These are phyloP conservation scores for Wickerhamomyces sydowiorum DNA, from an alignment of 805 yeast genomes.

Conservation along the genomic window DNA sequence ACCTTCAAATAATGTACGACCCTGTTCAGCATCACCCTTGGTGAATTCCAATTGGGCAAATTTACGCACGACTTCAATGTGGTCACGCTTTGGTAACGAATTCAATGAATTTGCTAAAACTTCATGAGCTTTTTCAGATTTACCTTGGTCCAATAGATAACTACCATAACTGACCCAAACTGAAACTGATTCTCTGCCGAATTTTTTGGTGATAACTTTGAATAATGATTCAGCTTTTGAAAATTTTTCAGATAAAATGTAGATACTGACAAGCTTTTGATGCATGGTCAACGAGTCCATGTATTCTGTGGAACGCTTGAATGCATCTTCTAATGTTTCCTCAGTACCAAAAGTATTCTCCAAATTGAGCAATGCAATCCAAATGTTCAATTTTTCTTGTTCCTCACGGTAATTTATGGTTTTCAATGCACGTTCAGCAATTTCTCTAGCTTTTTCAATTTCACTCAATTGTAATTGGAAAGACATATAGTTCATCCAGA, in stretches of 20 bases:
- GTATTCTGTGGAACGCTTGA: constrained; percentile 81
- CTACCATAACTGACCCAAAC: constrained; percentile 85
- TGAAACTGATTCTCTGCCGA: constrained; percentile 58
- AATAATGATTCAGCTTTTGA: constrained; percentile 67
- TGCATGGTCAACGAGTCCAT: constrained; percentile 87
- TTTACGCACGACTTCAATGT: constrained; percentile 76
- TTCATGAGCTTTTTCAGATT: constrained; percentile 57
- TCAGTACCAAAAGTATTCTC: constrained; percentile 90
- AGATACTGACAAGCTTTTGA: constrained; percentile 72
- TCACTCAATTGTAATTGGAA: constrained; percentile 95
- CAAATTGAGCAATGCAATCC: constrained; percentile 93
- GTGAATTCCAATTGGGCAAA: constrained; percentile 85
- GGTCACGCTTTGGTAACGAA: constrained; percentile 63
- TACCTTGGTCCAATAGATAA: constrained; percentile 56
- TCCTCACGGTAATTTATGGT: constrained; percentile 89
- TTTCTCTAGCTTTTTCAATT: constrained; percentile 88
- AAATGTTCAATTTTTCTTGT: constrained; percentile 85
- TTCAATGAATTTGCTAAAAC: constrained; percentile 72
- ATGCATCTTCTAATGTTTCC: constrained; percentile 72
- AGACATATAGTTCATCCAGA: constrained; percentile 99
- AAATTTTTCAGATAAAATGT: constrained; percentile 63
- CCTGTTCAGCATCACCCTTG: constrained; percentile 91
- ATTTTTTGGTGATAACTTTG: constrained; percentile 68
- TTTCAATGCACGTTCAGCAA: constrained; percentile 88
- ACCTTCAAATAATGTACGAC: constrained; percentile 92